Conservation (phyloP, 2,329 filamentous ascomycete species). For the Neobulgaria alba region DNA sequence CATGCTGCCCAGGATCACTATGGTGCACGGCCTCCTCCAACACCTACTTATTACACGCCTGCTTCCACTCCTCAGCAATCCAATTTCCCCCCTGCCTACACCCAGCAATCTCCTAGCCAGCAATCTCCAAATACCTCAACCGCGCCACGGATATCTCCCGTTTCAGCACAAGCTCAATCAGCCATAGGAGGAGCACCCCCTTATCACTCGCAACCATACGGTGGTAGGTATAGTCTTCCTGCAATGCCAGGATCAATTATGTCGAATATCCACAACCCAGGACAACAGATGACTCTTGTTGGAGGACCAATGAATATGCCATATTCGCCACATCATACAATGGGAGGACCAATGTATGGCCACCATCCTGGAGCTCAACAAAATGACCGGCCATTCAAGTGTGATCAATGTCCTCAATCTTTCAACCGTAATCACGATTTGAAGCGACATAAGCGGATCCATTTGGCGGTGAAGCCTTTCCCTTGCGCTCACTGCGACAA, state of each 20-base stretch:
- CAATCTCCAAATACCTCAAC: constrained; percentile 34
- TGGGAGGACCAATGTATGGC: constrained; percentile 47
- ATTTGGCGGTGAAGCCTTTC: constrained; percentile 91
- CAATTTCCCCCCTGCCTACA: constrained; percentile 36
- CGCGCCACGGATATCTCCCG: constrained; percentile 32
- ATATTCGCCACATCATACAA: constrained; percentile 42
- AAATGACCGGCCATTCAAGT: constrained; percentile 87
- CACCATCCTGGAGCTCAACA: constrained; percentile 42
- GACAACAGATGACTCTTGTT: constrained; percentile 63
- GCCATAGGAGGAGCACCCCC: constrained; percentile 49
- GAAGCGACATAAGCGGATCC: constrained; percentile 92
- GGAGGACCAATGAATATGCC: constrained; percentile 38
- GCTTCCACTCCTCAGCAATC: constrained; percentile 40
- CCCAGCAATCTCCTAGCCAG: constrained; percentile 42
- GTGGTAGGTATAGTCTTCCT: constrained; percentile 48
- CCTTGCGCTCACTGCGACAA: constrained; percentile 89
- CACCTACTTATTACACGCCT: constrained; percentile 49
- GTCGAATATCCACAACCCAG: constrained; percentile 70
- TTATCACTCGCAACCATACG: constrained; percentile 40
- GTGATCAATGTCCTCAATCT: constrained; percentile 82
- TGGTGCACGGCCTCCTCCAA: constrained; percentile 43
- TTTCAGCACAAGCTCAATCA: constrained; percentile 31
- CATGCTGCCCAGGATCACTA: constrained; percentile 53
- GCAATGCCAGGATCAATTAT: constrained; percentile 63
- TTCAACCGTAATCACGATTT: constrained; percentile 96